Percentiles rank a stretch among this genome's conserved stretches.
These are phyloP conservation scores for Malassezia vespertilionis DNA, from an alignment of 1,284 basidiomycete species.

Conservation along the genomic window DNA sequence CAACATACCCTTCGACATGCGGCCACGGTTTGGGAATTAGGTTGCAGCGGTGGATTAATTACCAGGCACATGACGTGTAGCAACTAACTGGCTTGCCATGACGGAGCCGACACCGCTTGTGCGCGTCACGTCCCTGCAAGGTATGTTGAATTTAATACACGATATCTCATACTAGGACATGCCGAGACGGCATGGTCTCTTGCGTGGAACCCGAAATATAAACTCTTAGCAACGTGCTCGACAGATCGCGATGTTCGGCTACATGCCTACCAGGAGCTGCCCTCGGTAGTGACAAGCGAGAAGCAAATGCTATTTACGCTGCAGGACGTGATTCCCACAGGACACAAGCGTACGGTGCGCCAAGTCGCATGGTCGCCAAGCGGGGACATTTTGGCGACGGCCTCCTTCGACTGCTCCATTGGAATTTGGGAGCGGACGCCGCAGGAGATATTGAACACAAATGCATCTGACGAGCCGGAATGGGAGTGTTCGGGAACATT, in stretches of 20 bases:
- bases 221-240: conserved; percentile 81
- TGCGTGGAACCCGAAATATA: conserved; percentile 77
- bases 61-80: no score
- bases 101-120: neutral
- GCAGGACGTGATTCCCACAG: conserved; percentile 54
- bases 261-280: conserved; percentile 57
- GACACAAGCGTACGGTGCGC: conserved; percentile 83
- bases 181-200: conserved; percentile 59
- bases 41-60: no score
- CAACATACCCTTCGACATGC: no score
- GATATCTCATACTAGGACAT: conserved; percentile 16
- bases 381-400: conserved; percentile 78
- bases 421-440: conserved; percentile 66
- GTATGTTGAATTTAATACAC: neutral
- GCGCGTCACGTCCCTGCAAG: conserved; percentile 11
- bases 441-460: neutral
- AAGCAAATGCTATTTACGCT: conserved; percentile 33
- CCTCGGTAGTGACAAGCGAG: conserved; percentile 9
- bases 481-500: conserved; percentile 76
- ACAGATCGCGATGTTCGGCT: conserved; percentile 83
- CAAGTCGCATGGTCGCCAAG: conserved; percentile 79
- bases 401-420: conserved; percentile 86
- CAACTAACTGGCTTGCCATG: no score
- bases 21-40: no score
- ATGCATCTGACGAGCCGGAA: conserved; percentile 24